Percentiles rank a stretch among this genome's conserved stretches.
These are phyloP conservation scores for Naganishia vishniacii DNA, from an alignment of 768 basidiomycete genomes.

Conservation along the genomic window DNA sequence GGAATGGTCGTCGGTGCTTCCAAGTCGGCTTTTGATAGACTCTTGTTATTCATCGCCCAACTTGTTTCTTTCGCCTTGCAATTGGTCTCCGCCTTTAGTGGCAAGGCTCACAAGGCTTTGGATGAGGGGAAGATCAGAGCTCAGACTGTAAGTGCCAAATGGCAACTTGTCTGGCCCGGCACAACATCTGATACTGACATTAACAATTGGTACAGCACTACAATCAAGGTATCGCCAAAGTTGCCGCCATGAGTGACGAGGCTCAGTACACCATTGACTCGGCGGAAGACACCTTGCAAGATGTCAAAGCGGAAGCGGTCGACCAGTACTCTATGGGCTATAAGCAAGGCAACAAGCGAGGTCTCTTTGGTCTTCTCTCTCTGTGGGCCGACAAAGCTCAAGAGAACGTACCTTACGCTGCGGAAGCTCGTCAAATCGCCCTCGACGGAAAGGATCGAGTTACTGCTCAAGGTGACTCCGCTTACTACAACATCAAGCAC, in stretches of 20 bases:
- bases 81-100: background rate
- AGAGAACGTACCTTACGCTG: slow-evolving; percentile 3
- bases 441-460: slow-evolving; percentile 3
- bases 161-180: background rate
- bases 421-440: background rate
- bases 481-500: slow-evolving; percentile 9
- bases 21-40: slow-evolving; percentile 7
- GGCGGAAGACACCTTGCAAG: background rate
- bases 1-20: slow-evolving; percentile 16
- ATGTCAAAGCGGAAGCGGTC: slow-evolving; percentile 11
- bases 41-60: slow-evolving; percentile 13
- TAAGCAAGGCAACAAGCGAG: slow-evolving; percentile 11
- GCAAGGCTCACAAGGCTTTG: slow-evolving; percentile 2
- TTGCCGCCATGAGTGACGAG: background rate
- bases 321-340: slow-evolving; percentile 4
- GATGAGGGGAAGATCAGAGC: slow-evolving; percentile 6
- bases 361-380: slow-evolving; percentile 13
- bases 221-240: slow-evolving; percentile 16
- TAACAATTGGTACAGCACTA: background rate
- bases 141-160: background rate
- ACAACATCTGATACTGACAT: background rate
- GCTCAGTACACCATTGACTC: background rate
- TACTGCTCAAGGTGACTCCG: slow-evolving; percentile 1
- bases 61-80: slow-evolving; percentile 8
- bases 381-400: slow-evolving; percentile 9